Base-by-base conservation (phyloP, 1,139 yeast genomes). In the Protomyces gravidus region DNA sequence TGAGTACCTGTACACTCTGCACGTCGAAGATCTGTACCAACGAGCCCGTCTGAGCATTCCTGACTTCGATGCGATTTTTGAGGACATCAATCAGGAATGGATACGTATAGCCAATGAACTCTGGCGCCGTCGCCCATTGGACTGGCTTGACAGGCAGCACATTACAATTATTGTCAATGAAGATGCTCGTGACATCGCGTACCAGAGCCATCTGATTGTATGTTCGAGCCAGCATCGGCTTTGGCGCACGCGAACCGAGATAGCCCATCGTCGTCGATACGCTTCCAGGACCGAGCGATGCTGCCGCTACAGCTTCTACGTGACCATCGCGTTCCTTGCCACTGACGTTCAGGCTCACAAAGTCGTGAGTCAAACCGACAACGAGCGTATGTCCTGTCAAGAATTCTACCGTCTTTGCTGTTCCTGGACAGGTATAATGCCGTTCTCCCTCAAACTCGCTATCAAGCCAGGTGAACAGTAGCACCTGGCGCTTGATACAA, bases 391-490 rank as follows among this genome's bases (percentile, higher is more conserved):
- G 71, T n/a, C 69, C 65, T 50, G 69, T 68, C 39, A 75, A 62
- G 63, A 75, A 76, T 26, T 71, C 71, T 13, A 75, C 40, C 9
- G 69, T 63, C 49, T 69, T 68, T 21, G 74, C 69, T 36, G 70
- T 67, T 56, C 76, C 79, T 11, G 70, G 70, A 19, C 75, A 59
- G 26, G 66, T 65, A 46, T 73, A 69, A 52, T 74, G 77, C 26
- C 66, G 67, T 36, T 64, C 66, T 25, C 67, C 67, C 11, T 61
- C 62, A 42, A 70, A 69, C 58, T 72, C 74, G 11, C 69, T 62
- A 58, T 72, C 73, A 50, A 67, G 63, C 78, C 78, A 76, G 55
- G 72, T 70, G 63, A 72, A 71, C 17, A 74, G 66, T 4, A 70
- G 66, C 27, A 77, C 63, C 47, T 67, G 69, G 45, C 75, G 64